Evolutionary conservation across 257 asterid genomes (phyloP).

Genomic region (Fraxinus cuspidata): DNA sequence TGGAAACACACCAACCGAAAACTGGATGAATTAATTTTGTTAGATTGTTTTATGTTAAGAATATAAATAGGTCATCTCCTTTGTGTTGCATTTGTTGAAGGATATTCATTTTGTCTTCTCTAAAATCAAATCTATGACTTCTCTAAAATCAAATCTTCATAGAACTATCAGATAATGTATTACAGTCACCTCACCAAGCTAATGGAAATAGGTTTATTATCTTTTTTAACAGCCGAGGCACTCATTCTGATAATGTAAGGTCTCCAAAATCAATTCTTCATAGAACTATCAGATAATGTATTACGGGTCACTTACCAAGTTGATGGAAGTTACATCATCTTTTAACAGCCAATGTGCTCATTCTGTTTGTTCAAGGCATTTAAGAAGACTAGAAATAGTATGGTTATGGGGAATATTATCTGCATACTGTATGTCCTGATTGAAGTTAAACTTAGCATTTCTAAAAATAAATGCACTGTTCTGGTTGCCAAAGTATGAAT

Average conservation of each 20-base stretch:
- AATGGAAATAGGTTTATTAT: not conserved
- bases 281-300: not conserved
- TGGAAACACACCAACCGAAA: not conserved
- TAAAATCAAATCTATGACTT: not conserved
- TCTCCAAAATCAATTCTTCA: not conserved
- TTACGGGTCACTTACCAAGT: not conserved
- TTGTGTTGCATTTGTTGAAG: not conserved
- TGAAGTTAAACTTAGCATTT: slow-evolving; percentile 9
- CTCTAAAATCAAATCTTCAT: not conserved
- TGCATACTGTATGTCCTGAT: not conserved
- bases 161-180: not conserved
- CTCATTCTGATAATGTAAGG: not conserved
- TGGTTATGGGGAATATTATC: not conserved
- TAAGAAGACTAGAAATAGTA: not conserved
- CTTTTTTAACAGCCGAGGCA: not conserved
- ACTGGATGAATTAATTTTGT: not conserved
- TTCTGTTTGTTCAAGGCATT: not conserved
- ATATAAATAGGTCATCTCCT: not conserved
- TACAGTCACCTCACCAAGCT: not conserved
- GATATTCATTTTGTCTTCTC: not conserved
- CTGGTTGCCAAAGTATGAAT: not conserved
- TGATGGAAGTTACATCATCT: not conserved
- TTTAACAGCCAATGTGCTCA: not conserved
- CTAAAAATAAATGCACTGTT: not conserved
- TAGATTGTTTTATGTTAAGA: not conserved